Evolutionary conservation across 768 basidiomycete genomes (phyloP), one percentile per base, ranked within the genome.

Genomic region (Phlebiopsis gigantea): DNA sequence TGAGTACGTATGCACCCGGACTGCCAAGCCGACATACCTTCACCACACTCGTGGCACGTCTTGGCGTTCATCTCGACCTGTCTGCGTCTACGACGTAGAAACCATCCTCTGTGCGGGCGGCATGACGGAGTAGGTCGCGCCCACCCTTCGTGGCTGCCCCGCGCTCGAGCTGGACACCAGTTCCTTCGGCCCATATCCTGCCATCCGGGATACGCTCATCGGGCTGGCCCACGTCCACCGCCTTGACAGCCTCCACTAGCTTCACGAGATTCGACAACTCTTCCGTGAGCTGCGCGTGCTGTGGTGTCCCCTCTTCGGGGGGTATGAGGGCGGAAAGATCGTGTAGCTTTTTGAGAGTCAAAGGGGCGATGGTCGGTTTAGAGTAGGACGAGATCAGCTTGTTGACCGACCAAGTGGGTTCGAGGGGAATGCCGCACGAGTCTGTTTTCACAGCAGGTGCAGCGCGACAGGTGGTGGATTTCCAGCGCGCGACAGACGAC

Each of bases 321-420:
- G 88, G 82, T 25, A 78, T 66, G 44, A 93, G 77, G 30, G 91
- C 90, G 47, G 90, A 84, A 46, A 90, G 77, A 39, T 83, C 73
- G 64, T 93, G 84, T 3, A 93, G 77, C 47, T 76, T 84, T 31
- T 74, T 75, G 53, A 93, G 73, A 0, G 82, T 86, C 22, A 70
- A 62, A 6, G 82, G 65, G 6, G 83, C 75, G 47, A 93, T 74
- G 1, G 73, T 74, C 17, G 89, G 89, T 12, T 76, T 79, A 2
- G 88, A 83, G 65, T 91, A 93, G 4, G 89, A 90, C 5, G 87
- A 85, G 5, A 93, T 71, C 8, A 93, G 78, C 47, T 85, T 73
- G 63, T 84, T 78, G 46, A 93, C 85, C 53, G 91, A 93, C 91
- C 91, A 93, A 0, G 86, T 85, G 21, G 90, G 85, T 45, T 72